Conservation (phyloP, 495 filamentous ascomycete species). For the Penicillium goetzii region DNA sequence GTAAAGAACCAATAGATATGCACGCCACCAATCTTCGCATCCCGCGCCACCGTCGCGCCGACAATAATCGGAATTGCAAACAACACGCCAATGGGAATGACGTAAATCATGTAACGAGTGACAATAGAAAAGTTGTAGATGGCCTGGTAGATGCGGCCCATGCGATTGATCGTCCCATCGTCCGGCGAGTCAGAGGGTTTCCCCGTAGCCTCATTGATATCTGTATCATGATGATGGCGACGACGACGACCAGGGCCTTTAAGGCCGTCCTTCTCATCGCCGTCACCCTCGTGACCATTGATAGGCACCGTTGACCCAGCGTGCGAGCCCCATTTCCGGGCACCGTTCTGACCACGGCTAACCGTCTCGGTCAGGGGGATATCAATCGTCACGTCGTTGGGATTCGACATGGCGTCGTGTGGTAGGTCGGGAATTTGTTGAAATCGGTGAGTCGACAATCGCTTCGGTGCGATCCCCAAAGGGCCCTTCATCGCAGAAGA, state of each 20-base stretch:
- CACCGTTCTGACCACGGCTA: slow-evolving; percentile 48
- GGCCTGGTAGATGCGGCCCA: slow-evolving; percentile 87
- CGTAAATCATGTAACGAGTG: slow-evolving; percentile 87
- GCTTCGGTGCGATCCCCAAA: slow-evolving; percentile 42
- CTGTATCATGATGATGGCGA: slow-evolving; percentile 38
- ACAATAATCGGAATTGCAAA: slow-evolving; percentile 84
- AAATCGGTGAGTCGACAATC: slow-evolving; percentile 50
- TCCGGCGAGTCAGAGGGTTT: slow-evolving; percentile 52
- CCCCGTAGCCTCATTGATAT: slow-evolving; percentile 51
- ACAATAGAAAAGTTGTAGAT: slow-evolving; percentile 83
- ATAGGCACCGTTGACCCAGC: slow-evolving; percentile 28
- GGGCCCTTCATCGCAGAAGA: slow-evolving; percentile 36
- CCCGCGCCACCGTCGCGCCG: slow-evolving; percentile 56
- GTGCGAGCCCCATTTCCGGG: slow-evolving; percentile 43
- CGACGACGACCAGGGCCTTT: slow-evolving; percentile 49
- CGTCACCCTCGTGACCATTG: slow-evolving; percentile 5
- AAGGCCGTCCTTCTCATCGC: slow-evolving; percentile 57
- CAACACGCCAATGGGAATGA: slow-evolving; percentile 73
- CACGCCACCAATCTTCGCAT: slow-evolving; percentile 65
- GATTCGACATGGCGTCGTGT: slow-evolving; percentile 46
- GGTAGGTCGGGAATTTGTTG: slow-evolving; percentile 49
- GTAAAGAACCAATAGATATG: slow-evolving; percentile 78
- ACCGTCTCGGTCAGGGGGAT: slow-evolving; percentile 56
- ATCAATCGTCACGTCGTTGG: slow-evolving; percentile 62
- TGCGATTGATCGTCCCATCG: slow-evolving; percentile 69